phyloP scores from a whole-genome alignment of 345 rosid species.

The Anastatica hierochuntica region DNA sequence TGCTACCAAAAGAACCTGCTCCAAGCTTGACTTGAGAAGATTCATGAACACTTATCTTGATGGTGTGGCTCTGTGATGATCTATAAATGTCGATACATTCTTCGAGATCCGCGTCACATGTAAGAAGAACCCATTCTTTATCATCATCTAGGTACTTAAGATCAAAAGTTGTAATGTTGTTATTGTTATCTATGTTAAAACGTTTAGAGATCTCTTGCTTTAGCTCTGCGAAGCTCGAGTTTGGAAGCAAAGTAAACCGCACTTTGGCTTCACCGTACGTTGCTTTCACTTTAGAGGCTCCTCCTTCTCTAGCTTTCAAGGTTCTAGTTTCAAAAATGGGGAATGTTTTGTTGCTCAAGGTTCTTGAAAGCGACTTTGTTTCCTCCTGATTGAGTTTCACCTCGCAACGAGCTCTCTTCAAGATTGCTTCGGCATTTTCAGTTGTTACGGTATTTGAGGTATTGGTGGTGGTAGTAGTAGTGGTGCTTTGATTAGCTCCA shows the following conservation, averaged over 20 bases:
- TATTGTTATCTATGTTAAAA: constrained; percentile 25
- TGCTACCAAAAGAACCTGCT: constrained; percentile 29
- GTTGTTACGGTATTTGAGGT: constrained; percentile 12
- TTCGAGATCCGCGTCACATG: constrained; percentile 74
- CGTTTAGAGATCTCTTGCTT: constrained; percentile 52
- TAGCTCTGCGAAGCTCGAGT: constrained; percentile 40
- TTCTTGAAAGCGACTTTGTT: constrained; percentile 42
- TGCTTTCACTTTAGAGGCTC: constrained; percentile 49
- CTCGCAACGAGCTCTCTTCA: constrained; percentile 56
- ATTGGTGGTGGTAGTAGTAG: constrained; percentile 18
- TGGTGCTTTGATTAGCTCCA: constrained; percentile 41
- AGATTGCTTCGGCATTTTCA: constrained; percentile 31
- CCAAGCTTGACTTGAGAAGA: constrained; percentile 29
- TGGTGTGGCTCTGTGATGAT: constrained; percentile 37
- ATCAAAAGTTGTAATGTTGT: constrained; percentile 22
- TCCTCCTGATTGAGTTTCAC: constrained; percentile 48
- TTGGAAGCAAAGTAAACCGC: constrained; percentile 47
- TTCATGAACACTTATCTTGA: constrained; percentile 50
- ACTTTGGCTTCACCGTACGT: constrained; percentile 53
- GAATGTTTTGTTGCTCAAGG: constrained; percentile 54
- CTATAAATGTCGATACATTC: constrained; percentile 73
- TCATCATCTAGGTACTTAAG: constrained; percentile 72
- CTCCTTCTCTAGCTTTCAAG: constrained; percentile 28
- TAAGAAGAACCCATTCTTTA: constrained; percentile 61
- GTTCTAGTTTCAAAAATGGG: constrained; percentile 30